Base-by-base conservation (phyloP, 805 yeast genomes). In the Pichia scutulata region DNA sequence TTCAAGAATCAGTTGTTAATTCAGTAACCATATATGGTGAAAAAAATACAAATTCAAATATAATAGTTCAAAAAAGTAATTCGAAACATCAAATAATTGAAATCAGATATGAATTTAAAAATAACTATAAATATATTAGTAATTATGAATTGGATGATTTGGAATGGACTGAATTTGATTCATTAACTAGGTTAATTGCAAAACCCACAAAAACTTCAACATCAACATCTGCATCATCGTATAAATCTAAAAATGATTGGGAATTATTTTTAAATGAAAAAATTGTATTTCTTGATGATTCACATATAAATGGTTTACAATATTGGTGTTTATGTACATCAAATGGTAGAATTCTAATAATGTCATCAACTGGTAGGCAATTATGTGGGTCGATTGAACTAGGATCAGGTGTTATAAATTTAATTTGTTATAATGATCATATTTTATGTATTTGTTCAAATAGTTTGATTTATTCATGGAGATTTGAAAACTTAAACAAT, bases 301-400 rank as follows among this genome's bases (percentile, higher is more conserved):
- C 72, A 0, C 53, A 56, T 4, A 37, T 45, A 7, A 72, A 70
- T 47, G 75, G 75, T 36, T 75, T 77, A 37, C 75, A 80, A 44
- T 80, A 69, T 57, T 76, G 82, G 70, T 75, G 76, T 12, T 60
- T 81, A 22, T 72, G 83, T 0, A 80, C 87, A 0, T 82, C 81
- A 44, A 70, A 74, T 28, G 89, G 89, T 0, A 64, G 78, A 0
- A 56, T 83, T 14, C 73, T 76, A 52, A 55, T 80, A 0, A 57
- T 75, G 8, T 63, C 75, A 1, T 69, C 76, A 0, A 62, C 65
- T 7, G 86, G 86, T 0, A 60, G 74, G 23, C 67, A 68, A 26
- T 53, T 73, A 1, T 59, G 69, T 44, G 82, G 86, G 2, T 62
- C 72, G 12, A 60, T 81, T 12, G 84, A 80, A 57, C 49, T 82